Base-by-base conservation (phyloP, 164 flowering plant genomes). In the Protea cynaroides region DNA sequence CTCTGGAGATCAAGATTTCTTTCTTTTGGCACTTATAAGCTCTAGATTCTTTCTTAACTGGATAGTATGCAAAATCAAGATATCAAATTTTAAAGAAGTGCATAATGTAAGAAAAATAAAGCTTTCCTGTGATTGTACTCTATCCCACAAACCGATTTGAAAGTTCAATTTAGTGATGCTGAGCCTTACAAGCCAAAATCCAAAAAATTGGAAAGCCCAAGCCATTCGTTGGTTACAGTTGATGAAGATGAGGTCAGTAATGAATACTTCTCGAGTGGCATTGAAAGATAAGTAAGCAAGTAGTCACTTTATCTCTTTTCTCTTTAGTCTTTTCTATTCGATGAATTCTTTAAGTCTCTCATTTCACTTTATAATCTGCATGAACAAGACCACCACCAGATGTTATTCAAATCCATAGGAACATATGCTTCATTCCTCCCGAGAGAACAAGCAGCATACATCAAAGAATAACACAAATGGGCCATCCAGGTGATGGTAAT, bases 311-410 rank as follows among this genome's bases (percentile, higher is more conserved):
- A 40, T 73, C 76, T 67, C 78, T 72, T 76, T 78, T 78, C 72
- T 69, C 76, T 66, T 76, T 78, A 78, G 66, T 68, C 87, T 77
- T 81, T 88, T 71, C 76, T 79, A 78, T 73, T 72, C 82, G 76
- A 63, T 72, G 84, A 54, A 79, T 79, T 76, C 79, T 81, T 82
- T 84, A 78, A 70, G 70, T 78, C 75, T 74, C 76, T 72, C 80
- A 72, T 81, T 40, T 80, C 83, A 80, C 78, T 68, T 78, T 76
- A 76, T 69, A 69, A 87, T 87, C 90, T 87, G 93, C 93, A 87
- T 74, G 64, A 69, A 83, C 76, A 82, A 81, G 69, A 74, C 64
- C 82, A 77, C 71, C 76, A 73, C 58, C 71, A 79, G 69, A 75
- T 76, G 73, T 76, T 66, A 81, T 82, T 71, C 73, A 75, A 7